Base-by-base conservation (phyloP, 352 stramenopile species). In the Lagenidium giganteum region DNA sequence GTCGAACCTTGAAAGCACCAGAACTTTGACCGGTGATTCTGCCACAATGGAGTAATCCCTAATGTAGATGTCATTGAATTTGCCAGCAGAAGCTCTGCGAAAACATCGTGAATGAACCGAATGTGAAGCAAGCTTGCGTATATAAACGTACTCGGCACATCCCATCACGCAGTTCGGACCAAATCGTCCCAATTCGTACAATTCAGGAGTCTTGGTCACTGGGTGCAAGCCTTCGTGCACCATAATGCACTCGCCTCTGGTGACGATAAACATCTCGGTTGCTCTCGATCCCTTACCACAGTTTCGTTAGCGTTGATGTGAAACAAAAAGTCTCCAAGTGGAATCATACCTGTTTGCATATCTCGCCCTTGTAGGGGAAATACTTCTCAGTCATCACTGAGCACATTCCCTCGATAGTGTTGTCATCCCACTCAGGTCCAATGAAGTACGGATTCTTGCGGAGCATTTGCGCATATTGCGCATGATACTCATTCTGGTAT, bases 341-440 rank as follows among this genome's bases (percentile, higher is more conserved):
- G 18, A 16, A 14, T 21, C 35, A 16, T 35, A 82, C 71, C 64
- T 86, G 73, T 27, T 86, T 83, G 55, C 70, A 86, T 26, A 86
- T 70, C 42, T 82, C 70, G n/a, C 67, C 59, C 38, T 54, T 54
- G 25, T 62, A 83, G 2, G 73, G 54, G 27, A 86, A 60, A 35
- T 78, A 80, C 42, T 86, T 86, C 39, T 86, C 73, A 5, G 59
- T 71, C 73, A 86, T 86, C 22, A 86, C 73, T 0, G 67, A 79
- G 33, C 73, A 86, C 70, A 86, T 83, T 22, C 67, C 70, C 48
- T 83, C 68, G 25, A 86, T 81, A 28, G 70, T 86, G 28, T 69
- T 75, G 47, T 77, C 70, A 42, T 86, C 70, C 73, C 73, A 86
- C 17, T 81, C 73, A 8, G 65, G 52, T 3, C 73, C 73, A 17